Conservation (phyloP, 208 protist genomes). For the Leishmania martiniquensis region DNA sequence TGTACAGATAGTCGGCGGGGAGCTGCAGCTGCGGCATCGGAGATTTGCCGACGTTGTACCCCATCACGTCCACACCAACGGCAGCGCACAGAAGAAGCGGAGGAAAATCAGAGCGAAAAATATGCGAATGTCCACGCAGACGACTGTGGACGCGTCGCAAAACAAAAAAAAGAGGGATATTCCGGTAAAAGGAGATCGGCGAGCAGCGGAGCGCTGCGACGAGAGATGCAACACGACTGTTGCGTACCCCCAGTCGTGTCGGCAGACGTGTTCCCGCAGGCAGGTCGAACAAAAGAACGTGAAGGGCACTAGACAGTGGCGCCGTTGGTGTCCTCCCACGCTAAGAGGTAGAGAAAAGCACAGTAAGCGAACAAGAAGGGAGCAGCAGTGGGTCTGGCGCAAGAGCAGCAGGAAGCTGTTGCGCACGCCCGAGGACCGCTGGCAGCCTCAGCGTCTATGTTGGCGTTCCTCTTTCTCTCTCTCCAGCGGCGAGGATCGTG, state of each 20-base stretch:
- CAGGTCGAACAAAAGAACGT: neutral
- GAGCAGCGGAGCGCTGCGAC: neutral
- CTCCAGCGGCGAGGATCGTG: neutral
- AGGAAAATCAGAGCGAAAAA: neutral
- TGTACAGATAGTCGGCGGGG: constrained; percentile 24
- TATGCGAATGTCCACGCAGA: too few relatives aligned
- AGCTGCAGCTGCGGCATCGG: constrained; percentile 26
- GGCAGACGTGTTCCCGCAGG: neutral
- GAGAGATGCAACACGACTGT: neutral
- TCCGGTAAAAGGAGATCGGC: neutral
- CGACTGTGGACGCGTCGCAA: too few relatives aligned
- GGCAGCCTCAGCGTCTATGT: neutral
- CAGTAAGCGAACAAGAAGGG: neutral
- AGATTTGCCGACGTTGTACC: neutral
- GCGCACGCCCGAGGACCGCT: neutral
- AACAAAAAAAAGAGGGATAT: neutral
- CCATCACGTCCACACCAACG: constrained; percentile 1
- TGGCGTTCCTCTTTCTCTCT: neutral
- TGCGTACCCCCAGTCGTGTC: neutral
- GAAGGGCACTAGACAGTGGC: neutral
- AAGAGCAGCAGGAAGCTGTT: neutral
- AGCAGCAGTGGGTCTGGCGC: neutral
- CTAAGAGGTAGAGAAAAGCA: neutral
- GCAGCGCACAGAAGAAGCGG: neutral
- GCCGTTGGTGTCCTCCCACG: neutral